Evolutionary conservation across 139 green algal genomes (phyloP).

Genomic region (Yamagishiella unicocca): DNA sequence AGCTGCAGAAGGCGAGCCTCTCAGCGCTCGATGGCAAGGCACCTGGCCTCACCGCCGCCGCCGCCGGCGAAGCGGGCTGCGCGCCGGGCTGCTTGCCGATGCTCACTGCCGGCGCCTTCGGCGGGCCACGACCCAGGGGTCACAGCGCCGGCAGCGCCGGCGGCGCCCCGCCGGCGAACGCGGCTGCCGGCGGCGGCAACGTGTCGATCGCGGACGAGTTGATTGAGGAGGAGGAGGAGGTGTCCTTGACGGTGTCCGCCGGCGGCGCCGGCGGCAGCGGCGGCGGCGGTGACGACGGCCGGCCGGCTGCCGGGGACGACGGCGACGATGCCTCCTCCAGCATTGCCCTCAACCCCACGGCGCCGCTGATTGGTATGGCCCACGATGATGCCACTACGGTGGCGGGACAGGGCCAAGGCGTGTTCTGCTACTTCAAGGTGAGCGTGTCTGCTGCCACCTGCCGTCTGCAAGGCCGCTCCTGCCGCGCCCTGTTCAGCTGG

Average conservation of each 20-base stretch:
- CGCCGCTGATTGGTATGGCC: background rate
- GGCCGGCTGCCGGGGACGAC: background rate
- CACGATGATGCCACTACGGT: background rate
- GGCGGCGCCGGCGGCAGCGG: background rate
- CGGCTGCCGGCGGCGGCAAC: background rate
- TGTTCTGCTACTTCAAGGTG: slow-evolving; percentile 52
- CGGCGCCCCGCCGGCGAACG: background rate
- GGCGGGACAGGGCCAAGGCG: background rate
- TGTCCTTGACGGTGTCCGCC: background rate
- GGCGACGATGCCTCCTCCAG: background rate
- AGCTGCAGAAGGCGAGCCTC: too few relatives aligned
- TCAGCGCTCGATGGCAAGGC: background rate
- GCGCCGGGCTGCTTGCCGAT: background rate
- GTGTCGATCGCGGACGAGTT: background rate
- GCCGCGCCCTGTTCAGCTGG: background rate
- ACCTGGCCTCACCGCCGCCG: background rate
- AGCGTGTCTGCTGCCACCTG: background rate
- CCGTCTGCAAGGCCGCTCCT: background rate
- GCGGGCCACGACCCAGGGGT: background rate
- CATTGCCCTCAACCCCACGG: background rate
- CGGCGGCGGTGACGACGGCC: background rate
- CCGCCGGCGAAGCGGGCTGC: too few relatives aligned
- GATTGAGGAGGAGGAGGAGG: slow-evolving; percentile 24
- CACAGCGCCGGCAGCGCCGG: background rate
- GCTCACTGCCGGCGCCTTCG: background rate